Conservation (phyloP, 1,139 yeast genomes). For the Zygosaccharomyces pseudobailii region DNA sequence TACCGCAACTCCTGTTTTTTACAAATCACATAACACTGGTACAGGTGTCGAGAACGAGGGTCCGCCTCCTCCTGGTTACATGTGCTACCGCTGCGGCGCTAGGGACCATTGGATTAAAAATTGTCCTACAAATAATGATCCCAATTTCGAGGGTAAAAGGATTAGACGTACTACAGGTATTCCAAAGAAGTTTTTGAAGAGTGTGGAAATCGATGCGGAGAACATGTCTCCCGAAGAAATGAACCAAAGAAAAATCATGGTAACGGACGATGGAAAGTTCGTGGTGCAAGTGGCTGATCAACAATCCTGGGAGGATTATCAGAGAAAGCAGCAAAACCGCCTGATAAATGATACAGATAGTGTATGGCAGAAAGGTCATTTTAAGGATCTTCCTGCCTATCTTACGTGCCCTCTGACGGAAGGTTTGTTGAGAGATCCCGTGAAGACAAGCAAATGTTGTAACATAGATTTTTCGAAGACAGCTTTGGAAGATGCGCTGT, state of each 20-base stretch:
- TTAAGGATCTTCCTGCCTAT: conserved; percentile 36
- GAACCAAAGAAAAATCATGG: conserved; percentile 71
- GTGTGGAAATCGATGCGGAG: conserved; percentile 61
- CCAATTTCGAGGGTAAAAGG: conserved; percentile 87
- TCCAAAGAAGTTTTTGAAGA: conserved; percentile 85
- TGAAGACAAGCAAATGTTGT: conserved; percentile 79
- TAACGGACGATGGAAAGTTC: conserved; percentile 91
- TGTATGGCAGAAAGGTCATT: conserved; percentile 29
- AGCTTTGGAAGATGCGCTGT: conserved; percentile 64
- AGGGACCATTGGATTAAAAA: conserved; percentile 96
- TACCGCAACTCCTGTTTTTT: conserved; percentile 59
- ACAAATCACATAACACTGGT: conserved; percentile 36
- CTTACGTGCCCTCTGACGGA: conserved; percentile 58
- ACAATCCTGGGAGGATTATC: conserved; percentile 86
- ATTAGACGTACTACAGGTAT: conserved; percentile 95
- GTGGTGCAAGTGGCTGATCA: conserved; percentile 93
- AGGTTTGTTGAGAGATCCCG: conserved; percentile 64
- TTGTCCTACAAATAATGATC: conserved; percentile 92
- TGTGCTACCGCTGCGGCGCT: conserved; percentile 94
- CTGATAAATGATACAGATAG: conserved; percentile 46
- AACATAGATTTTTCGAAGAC: conserved; percentile 51
- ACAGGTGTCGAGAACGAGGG: conserved; percentile 26
- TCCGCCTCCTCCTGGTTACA: conserved; percentile 91
- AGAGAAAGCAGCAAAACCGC: conserved; percentile 57
- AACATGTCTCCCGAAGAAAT: conserved; percentile 53